These are phyloP conservation scores for Lactarius indigo DNA, from an alignment of 768 basidiomycete genomes.

Conservation along the genomic window DNA sequence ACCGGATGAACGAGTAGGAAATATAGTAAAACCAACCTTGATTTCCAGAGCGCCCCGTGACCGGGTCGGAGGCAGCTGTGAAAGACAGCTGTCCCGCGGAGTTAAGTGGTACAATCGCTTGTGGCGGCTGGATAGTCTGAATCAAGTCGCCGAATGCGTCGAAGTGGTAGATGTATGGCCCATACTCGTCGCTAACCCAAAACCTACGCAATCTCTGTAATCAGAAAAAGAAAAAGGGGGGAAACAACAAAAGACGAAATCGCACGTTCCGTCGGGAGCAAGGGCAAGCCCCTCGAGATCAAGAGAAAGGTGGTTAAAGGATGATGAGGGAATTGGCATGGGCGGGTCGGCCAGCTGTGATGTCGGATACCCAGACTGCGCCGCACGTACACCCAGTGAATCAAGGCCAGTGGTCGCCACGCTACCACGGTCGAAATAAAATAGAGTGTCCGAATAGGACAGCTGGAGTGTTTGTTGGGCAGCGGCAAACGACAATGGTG, in stretches of 20 bases:
- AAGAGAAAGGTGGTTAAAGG: slow-evolving; percentile 47
- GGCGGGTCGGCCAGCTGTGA: slow-evolving; percentile 39
- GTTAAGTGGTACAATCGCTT: slow-evolving; percentile 50
- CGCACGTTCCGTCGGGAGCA: slow-evolving; percentile 56
- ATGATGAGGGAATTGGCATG: slow-evolving; percentile 46
- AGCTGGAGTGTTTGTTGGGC: slow-evolving; percentile 52
- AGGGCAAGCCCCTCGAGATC: slow-evolving; percentile 60
- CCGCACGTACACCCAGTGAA: slow-evolving; percentile 43
- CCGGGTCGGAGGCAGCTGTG: slow-evolving; percentile 45
- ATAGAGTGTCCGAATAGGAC: slow-evolving; percentile 46
- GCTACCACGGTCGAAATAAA: slow-evolving; percentile 46
- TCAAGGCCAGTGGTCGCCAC: slow-evolving; percentile 57
- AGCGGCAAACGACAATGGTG: slow-evolving; percentile 44
- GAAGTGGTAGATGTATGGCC: slow-evolving; percentile 60
- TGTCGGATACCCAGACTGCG: slow-evolving; percentile 32
- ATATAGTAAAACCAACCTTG: slow-evolving; percentile 38
- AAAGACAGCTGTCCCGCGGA: slow-evolving; percentile 48
- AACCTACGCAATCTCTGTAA: slow-evolving; percentile 35
- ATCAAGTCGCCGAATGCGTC: slow-evolving; percentile 45
- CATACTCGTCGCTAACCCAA: slow-evolving; percentile 70
- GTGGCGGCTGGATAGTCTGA: slow-evolving; percentile 55
- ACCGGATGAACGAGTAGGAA: not conserved
- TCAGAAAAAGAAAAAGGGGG: not conserved
- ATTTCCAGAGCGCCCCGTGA: slow-evolving; percentile 52
- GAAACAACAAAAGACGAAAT: not conserved